Base-by-base conservation (phyloP, 2,329 filamentous ascomycete species). In the Amphichorda felina region DNA sequence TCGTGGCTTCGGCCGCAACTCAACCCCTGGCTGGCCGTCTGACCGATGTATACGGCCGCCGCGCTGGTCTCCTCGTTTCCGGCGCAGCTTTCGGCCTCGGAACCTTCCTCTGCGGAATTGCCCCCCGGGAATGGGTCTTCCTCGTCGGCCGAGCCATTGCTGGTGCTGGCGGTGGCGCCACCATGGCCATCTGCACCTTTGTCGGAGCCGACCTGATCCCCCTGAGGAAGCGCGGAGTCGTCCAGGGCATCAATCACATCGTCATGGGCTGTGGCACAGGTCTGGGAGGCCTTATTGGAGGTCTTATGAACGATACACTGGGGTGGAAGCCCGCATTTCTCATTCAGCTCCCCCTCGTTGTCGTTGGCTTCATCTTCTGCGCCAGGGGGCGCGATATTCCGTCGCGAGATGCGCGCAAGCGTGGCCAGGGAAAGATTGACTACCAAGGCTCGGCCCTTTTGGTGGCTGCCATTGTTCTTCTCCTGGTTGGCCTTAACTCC, bases 11-110 rank as follows among this genome's bases (percentile, higher is more conserved):
- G 51, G 79, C 84, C 2, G 82, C 82, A 1, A 78, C 73, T 46
- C 80, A 89, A 50, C 83, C 83, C 2, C 63, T 91, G 4, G 82
- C 78, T 22, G 85, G 85, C 3, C 73, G 82, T 10, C 54, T 91
- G 36, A 91, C 84, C 0, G 85, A 91, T 50, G 86, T 91, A 21
- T 86, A 86, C 49, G 79, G 79, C 5, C 72, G 84, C 1, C 70
- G 81, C 0, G 72, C 77, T 0, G 83, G 83, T 0, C 58, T 91
- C 4, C 59, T 87, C 2, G 75, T 86, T 38, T 79, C 75, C 36
- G 86, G 86, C 49, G 42, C 82, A 22, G 70, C 85, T 50, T 91
- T 91, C 49, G 79, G 75, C 0, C 55, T 63, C 0, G 84, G 84
- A 0, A 91, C 86, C 34, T 55, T 87, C 38, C 75, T 88, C 38